Evolutionary conservation across 2,329 filamentous ascomycete species (phyloP).

Genomic region (Claviceps sorghi): DNA sequence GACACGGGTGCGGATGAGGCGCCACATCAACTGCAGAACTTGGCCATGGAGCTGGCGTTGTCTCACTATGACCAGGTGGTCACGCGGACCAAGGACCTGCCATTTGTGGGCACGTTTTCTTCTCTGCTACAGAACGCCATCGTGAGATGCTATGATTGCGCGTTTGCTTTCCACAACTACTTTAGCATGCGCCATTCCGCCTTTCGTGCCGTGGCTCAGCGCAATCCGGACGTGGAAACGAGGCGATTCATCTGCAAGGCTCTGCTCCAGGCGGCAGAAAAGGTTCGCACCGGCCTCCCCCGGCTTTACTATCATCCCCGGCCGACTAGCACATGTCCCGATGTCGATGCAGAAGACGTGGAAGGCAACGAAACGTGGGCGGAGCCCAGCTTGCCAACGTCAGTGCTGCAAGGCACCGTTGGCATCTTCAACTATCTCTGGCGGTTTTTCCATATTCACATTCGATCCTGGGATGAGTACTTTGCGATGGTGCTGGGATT

Average conservation of each 20-base stretch:
- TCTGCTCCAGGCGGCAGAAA: constrained; percentile 36
- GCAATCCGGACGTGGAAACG: constrained; percentile 41
- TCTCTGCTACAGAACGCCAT: constrained; percentile 33
- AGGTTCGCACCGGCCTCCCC: constrained; percentile 34
- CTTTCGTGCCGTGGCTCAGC: constrained; percentile 51
- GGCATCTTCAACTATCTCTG: constrained; percentile 42
- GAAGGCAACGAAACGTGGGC: constrained; percentile 18
- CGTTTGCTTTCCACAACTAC: constrained; percentile 46
- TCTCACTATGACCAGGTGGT: constrained; percentile 64
- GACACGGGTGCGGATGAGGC: not conserved
- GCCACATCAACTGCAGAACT: constrained; percentile 24
- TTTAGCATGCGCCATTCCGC: constrained; percentile 38
- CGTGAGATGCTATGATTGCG: constrained; percentile 35
- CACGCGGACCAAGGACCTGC: constrained; percentile 53
- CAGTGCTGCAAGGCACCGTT: constrained; percentile 23
- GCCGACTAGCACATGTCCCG: constrained; percentile 2
- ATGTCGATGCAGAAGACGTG: constrained; percentile 6
- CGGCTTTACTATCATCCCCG: constrained; percentile 27
- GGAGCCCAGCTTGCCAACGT: not conserved
- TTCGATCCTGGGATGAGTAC: constrained; percentile 61
- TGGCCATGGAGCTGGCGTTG: constrained; percentile 40
- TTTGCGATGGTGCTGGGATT: constrained; percentile 59
- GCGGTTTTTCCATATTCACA: constrained; percentile 43
- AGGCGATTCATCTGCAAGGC: constrained; percentile 36
- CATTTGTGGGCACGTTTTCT: constrained; percentile 45